phyloP scores from a whole-genome alignment of 768 basidiomycete species.

The Russula vinacea region DNA sequence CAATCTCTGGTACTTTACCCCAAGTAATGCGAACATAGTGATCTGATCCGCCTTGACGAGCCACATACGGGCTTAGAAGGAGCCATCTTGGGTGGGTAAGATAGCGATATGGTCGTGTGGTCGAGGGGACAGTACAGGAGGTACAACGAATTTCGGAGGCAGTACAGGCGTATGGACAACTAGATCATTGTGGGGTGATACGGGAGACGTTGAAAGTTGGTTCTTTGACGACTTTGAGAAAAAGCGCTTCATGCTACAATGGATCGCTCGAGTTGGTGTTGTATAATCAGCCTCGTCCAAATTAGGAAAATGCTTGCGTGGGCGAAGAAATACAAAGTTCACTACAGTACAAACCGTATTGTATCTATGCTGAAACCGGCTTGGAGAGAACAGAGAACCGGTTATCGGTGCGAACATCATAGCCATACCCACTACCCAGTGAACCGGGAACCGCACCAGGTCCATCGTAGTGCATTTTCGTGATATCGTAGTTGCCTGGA shows the following conservation, averaged over 20 bases:
- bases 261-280: not conserved
- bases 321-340: constrained; percentile 4
- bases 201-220: constrained; percentile 4
- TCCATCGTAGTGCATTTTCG: constrained; percentile 87
- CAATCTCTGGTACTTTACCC: constrained; percentile 55
- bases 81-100: constrained; percentile 59
- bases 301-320: constrained; percentile 13
- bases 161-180: constrained; percentile 37
- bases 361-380: constrained; percentile 26
- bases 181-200: constrained; percentile 3
- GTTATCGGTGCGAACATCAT: constrained; percentile 65
- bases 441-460: constrained; percentile 65
- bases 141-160: constrained; percentile 62
- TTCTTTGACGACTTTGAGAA: constrained; percentile 28
- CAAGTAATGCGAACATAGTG: constrained; percentile 55
- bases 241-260: constrained; percentile 25
- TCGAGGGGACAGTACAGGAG: constrained; percentile 71
- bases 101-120: constrained; percentile 69
- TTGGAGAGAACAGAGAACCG: constrained; percentile 53
- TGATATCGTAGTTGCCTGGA: constrained; percentile 88
- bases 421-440: constrained; percentile 71
- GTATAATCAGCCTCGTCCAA: not conserved
- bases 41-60: constrained; percentile 34
- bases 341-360: constrained; percentile 22
- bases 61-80: constrained; percentile 57